Conservation (phyloP, 2,329 filamentous ascomycete genomes). For the Fusarium sp. region DNA sequence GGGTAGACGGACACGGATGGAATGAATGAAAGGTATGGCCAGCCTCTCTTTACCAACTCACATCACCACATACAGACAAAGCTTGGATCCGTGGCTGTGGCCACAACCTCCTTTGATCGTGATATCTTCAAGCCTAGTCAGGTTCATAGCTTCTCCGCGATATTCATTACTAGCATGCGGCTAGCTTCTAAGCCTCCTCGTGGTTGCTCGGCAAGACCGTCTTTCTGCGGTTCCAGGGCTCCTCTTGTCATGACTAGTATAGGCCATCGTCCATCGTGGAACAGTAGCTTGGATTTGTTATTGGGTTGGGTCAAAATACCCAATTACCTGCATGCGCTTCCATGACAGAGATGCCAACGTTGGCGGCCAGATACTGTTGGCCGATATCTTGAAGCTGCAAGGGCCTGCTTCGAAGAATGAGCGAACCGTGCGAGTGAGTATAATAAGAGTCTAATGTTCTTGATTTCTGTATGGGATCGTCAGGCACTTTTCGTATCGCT, state of each 20-base stretch:
- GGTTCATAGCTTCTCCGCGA: constrained; percentile 25
- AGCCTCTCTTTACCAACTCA: neutral
- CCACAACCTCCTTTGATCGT: constrained; percentile 4
- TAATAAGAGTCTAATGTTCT: neutral
- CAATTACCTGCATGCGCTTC: neutral
- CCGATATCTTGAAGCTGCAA: neutral
- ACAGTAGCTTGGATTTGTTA: neutral
- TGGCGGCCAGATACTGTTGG: neutral
- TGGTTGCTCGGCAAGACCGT: constrained; percentile 30
- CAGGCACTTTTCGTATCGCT: neutral
- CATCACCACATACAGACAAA: neutral
- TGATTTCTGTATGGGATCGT: neutral
- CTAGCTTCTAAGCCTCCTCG: constrained; percentile 17
- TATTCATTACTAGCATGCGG: constrained; percentile 16
- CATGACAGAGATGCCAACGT: neutral
- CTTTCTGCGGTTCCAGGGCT: constrained; percentile 3
- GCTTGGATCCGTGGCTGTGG: neutral
- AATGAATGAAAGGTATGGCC: neutral
- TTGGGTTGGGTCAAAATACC: neutral
- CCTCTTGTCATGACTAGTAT: constrained; percentile 28
- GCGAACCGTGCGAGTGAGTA: constrained; percentile 20
- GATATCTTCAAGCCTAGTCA: constrained; percentile 14
- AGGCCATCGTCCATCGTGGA: neutral
- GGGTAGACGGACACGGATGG: neutral
- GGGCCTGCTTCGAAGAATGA: neutral